Percentiles rank a stretch among this genome's conserved stretches.
phyloP scores from a whole-genome alignment of 2,329 filamentous ascomycete species.

The Colletotrichum cordylinicola region DNA sequence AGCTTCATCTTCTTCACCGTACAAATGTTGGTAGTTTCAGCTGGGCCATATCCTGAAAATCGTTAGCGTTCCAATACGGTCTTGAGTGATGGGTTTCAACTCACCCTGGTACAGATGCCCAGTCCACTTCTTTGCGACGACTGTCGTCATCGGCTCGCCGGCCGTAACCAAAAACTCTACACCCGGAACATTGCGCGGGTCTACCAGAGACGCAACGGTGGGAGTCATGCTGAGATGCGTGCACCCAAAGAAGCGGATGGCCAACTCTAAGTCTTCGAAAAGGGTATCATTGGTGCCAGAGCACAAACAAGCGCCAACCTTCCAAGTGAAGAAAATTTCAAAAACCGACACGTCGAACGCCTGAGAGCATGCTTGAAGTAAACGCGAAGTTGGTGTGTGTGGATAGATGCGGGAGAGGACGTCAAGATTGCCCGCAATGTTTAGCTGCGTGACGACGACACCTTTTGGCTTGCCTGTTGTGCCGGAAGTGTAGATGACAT shows the following conservation, averaged over 20 bases:
- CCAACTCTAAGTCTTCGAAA: conserved; percentile 73
- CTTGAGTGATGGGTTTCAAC: background rate
- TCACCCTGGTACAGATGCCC: conserved; percentile 73
- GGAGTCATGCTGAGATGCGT: conserved; percentile 88
- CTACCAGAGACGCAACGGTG: conserved; percentile 79
- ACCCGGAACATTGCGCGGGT: conserved; percentile 69
- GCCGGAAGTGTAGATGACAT: conserved; percentile 84
- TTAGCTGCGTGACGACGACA: conserved; percentile 77
- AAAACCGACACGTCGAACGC: conserved; percentile 90
- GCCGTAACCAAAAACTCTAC: conserved; percentile 82
- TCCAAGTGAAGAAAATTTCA: conserved; percentile 88
- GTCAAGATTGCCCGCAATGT: conserved; percentile 78
- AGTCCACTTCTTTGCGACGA: conserved; percentile 74
- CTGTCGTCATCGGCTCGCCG: conserved; percentile 79
- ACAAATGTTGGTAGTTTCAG: conserved; percentile 88
- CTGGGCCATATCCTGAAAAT: conserved; percentile 72
- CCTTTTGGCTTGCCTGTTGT: conserved; percentile 84
- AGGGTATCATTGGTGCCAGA: conserved; percentile 76
- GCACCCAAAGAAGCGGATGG: conserved; percentile 67
- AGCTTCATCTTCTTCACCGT: conserved; percentile 69
- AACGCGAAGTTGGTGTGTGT: conserved; percentile 50
- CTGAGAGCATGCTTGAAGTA: conserved; percentile 84
- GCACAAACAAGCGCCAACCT: conserved; percentile 78
- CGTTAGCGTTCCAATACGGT: background rate
- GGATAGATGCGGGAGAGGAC: conserved; percentile 73